Evolutionary conservation across 345 rosid genomes (phyloP), one percentile per base, ranked within the genome.

Genomic region (Gynandropsis gynandra): DNA sequence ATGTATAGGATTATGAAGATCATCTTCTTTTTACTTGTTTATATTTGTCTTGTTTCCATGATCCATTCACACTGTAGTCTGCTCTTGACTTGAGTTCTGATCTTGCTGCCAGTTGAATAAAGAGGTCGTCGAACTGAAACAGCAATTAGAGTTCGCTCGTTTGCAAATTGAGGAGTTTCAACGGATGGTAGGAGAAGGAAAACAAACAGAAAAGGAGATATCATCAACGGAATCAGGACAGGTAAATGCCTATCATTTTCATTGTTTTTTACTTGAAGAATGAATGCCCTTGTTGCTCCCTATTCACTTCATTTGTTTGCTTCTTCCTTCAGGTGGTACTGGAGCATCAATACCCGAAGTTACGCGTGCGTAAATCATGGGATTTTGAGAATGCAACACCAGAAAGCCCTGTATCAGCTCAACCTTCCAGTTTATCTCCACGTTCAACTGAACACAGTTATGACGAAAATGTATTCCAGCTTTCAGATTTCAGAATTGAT

Each of bases 361-460:
- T 85, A 61, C 76, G 80, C 18, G 75, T 92, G 65, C 70, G 78
- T 36, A 69, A 58, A 47, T 78, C 96, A 24, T 82, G 81, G 80
- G 83, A 71, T 52, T 75, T 72, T 50, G 82, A 69, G 31, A 61
- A 43, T 56, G 61, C 72, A 16, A 52, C 59, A 52, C 67, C 79
- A 39, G 58, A 62, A 44, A 64, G 73, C 53, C 72, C 76, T 31
- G 43, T 56, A 44, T 49, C 68, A 17, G 76, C 56, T 34, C 78
- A 70, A 50, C 75, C 72, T 27, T 69, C 66, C 42, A 63, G 69
- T 56, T 67, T 74, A 50, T 72, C 86, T 31, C 86, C 67, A 31
- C 72, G 52, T 65, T 84, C 89, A 42, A 82, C 72, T 47, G 79
- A 54, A 37, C 77, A 71, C 58, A 74, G 79, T 61, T 82, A 65